Evolutionary conservation across 495 filamentous ascomycete genomes (phyloP), one percentile per base, ranked within the genome.

Genomic region (Penicillium turbatum): DNA sequence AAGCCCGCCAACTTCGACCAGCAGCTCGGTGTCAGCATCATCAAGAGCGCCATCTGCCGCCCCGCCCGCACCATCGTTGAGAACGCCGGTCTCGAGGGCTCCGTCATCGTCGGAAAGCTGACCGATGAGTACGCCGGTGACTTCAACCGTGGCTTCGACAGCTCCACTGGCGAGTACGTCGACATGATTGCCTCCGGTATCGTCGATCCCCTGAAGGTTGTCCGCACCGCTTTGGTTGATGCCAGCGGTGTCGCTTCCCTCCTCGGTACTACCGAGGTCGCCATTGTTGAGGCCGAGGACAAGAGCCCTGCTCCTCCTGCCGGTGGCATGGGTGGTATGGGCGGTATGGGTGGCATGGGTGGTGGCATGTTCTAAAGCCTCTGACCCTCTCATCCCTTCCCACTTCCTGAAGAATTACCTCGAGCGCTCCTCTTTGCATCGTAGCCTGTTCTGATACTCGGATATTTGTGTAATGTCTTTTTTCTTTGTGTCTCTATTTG

Each of bases 121-220:
- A 95, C 87, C 70, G 93, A 97, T 64, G 95, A 98, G 73, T 92
- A 79, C 66, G 89, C 83, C 65, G 71, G 68, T 55, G 91, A 98
- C 76, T 98, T 98, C 85, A 95, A 97, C 86, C 92, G 88, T 77
- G 93, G 93, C 58, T 98, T 85, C 78, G 88, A 98, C 81, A 92
- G 89, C 77, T 75, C 89, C 66, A 96, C 90, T 79, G 88, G 92
- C 73, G 89, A 96, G 77, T 97, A 95, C 75, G 89, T 97, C 59
- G 92, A 98, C 78, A 97, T 98, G 93, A 96, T 98, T 71, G 71
- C 83, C 57, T 81, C 88, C 53, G 93, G 93, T 86, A 97, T 98
- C 71, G 86, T 98, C 62, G 93, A 98, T 68, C 93, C 93, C 42
- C 85, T 98, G 81, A 98, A 98, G 87, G 93, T 98, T 57, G 93